Conservation (phyloP, 2,329 filamentous ascomycete genomes). For the Talaromyces funiculosus region DNA sequence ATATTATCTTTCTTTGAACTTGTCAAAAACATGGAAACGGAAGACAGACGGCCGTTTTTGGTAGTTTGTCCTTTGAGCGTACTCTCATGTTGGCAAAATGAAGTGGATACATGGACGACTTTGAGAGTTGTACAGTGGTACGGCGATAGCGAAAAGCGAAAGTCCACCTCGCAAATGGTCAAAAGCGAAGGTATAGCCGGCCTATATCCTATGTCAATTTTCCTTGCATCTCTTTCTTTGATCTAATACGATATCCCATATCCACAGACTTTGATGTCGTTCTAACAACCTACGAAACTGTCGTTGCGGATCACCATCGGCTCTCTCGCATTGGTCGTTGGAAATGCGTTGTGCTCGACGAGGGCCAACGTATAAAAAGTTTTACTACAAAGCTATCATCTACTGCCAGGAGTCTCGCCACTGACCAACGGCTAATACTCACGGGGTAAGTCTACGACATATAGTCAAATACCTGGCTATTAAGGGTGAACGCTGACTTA, state of each 20-base stretch:
- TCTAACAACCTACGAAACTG: slow-evolving; percentile 48
- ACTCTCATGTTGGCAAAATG: slow-evolving; percentile 45
- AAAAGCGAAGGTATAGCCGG: not conserved
- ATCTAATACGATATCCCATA: not conserved
- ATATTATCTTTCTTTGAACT: slow-evolving; percentile 42
- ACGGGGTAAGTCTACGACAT: slow-evolving; percentile 33
- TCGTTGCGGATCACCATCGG: slow-evolving; percentile 43
- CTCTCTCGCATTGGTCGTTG: slow-evolving; percentile 49
- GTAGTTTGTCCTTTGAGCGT: slow-evolving; percentile 50
- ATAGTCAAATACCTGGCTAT: slow-evolving; percentile 62
- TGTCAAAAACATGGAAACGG: slow-evolving; percentile 35
- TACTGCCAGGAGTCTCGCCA: slow-evolving; percentile 39
- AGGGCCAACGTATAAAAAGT: slow-evolving; percentile 51
- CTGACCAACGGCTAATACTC: slow-evolving; percentile 47
- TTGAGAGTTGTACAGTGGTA: slow-evolving; percentile 47
- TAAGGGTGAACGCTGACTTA: slow-evolving; percentile 51
- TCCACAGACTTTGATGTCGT: slow-evolving; percentile 28
- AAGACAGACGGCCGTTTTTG: slow-evolving; percentile 19
- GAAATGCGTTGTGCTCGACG: slow-evolving; percentile 50
- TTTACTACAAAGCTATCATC: slow-evolving; percentile 40
- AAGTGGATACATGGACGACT: slow-evolving; percentile 44
- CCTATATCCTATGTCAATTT: too few species aligned
- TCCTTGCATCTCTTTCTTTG: too few species aligned
- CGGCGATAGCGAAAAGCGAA: slow-evolving; percentile 40
- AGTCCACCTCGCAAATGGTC: slow-evolving; percentile 19